These are phyloP conservation scores for Penicillium goetzii DNA, from an alignment of 495 filamentous ascomycete genomes.

Conservation along the genomic window DNA sequence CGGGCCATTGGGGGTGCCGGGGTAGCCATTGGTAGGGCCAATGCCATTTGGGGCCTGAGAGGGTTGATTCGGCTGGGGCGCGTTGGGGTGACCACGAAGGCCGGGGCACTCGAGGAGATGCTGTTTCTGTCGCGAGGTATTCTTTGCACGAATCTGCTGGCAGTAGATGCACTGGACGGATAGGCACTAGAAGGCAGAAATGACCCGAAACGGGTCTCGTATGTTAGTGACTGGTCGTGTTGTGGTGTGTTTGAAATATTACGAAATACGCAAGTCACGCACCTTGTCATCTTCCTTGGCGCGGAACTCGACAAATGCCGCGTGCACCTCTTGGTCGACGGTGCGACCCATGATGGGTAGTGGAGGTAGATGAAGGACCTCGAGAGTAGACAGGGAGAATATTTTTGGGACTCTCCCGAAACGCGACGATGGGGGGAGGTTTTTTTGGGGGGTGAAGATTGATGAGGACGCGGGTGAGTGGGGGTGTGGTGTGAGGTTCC, in stretches of 20 bases:
- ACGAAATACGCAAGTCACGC: slow-evolving; percentile 55
- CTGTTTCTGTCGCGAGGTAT: slow-evolving; percentile 60
- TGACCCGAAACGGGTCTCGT: slow-evolving; percentile 30
- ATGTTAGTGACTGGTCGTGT: slow-evolving; percentile 38
- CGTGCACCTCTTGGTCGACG: slow-evolving; percentile 61
- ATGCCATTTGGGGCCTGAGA: slow-evolving; percentile 49
- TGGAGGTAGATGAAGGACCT: slow-evolving; percentile 26
- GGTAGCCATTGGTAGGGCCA: slow-evolving; percentile 49
- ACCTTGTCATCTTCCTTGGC: slow-evolving; percentile 66
- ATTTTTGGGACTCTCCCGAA: background rate
- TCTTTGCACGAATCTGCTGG: slow-evolving; percentile 61
- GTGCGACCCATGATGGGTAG: slow-evolving; percentile 55
- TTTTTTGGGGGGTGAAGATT: slow-evolving; percentile 13
- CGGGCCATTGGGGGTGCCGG: slow-evolving; percentile 50
- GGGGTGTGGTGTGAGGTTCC: background rate
- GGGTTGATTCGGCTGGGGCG: slow-evolving; percentile 48
- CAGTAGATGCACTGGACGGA: slow-evolving; percentile 64
- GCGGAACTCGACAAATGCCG: slow-evolving; percentile 62
- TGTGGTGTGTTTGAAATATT: slow-evolving; percentile 46
- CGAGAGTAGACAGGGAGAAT: background rate
- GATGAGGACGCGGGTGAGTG: slow-evolving; percentile 17
- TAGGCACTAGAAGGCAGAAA: slow-evolving; percentile 49
- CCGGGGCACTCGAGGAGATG: slow-evolving; percentile 60
- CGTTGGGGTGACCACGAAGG: slow-evolving; percentile 50
- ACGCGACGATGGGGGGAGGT: slow-evolving; percentile 15